Evolutionary conservation across 257 asterid species (phyloP).

Genomic region (Ilex asprella): DNA sequence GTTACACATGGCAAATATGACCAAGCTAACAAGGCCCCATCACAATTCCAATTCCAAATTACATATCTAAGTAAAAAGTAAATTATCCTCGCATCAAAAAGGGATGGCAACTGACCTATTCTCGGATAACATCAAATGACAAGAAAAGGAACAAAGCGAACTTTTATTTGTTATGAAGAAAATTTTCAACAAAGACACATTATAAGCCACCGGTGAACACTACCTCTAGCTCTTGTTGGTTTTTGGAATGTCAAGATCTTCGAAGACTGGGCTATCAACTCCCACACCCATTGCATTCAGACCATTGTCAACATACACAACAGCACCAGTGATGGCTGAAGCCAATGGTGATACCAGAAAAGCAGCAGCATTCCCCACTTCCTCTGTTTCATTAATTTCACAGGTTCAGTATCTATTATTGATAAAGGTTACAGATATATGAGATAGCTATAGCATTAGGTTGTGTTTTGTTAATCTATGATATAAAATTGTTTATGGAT

Average conservation of each 20-base stretch:
- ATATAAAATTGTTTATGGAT: not conserved
- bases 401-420: not conserved
- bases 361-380: conserved; percentile 79
- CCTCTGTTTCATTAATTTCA: conserved; percentile 45
- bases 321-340: conserved; percentile 82
- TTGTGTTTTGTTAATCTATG: not conserved
- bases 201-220: not conserved
- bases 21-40: too few species aligned
- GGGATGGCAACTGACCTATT: too few species aligned
- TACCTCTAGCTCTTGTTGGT: conserved; percentile 6
- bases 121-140: too few species aligned
- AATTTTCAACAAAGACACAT: too few species aligned
- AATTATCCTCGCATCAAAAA: too few species aligned
- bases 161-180: too few species aligned
- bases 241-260: conserved; percentile 65
- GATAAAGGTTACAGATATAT: too few species aligned
- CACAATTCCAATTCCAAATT: too few species aligned
- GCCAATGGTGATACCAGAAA: conserved; percentile 80
- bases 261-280: conserved; percentile 67
- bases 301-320: conserved; percentile 80
- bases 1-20: too few species aligned
- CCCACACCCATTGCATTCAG: conserved; percentile 89
- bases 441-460: too few species aligned
- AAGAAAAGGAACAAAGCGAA: too few species aligned
- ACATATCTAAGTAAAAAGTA: too few species aligned